These are phyloP conservation scores for Dianthus caryophyllus DNA, from an alignment of 148 eudicot genomes.

Conservation along the genomic window DNA sequence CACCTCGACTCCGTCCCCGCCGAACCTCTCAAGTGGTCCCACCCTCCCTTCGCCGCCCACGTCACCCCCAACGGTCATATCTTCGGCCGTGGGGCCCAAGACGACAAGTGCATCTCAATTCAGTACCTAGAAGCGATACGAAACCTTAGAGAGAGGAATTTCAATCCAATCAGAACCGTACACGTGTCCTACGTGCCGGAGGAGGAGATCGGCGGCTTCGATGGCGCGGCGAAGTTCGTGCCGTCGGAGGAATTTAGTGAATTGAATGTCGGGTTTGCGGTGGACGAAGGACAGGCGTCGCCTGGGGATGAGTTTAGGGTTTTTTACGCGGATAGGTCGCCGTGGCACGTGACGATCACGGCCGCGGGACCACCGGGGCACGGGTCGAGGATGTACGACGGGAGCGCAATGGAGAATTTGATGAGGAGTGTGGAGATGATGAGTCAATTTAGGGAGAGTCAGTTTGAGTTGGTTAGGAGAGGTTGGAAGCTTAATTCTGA, in stretches of 20 bases:
- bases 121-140: constrained; percentile 80
- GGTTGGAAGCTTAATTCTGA: constrained; percentile 60
- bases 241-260: constrained; percentile 45
- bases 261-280: constrained; percentile 61
- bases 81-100: constrained; percentile 82
- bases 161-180: constrained; percentile 43
- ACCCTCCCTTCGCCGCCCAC: constrained; percentile 61
- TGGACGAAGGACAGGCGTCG: constrained; percentile 91
- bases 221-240: constrained; percentile 58
- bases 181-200: constrained; percentile 71
- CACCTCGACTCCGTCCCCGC: constrained; percentile 95
- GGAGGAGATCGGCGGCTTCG: constrained; percentile 77
- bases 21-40: constrained; percentile 64
- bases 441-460: constrained; percentile 55
- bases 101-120: constrained; percentile 74
- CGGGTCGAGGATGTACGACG: constrained; percentile 73
- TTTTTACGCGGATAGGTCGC: constrained; percentile 72
- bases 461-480: constrained; percentile 69
- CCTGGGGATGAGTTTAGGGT: constrained; percentile 62
- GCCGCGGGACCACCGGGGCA: constrained; percentile 70
- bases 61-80: constrained; percentile 46
- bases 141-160: constrained; percentile 24
- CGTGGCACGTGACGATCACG: constrained; percentile 71
- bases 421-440: constrained; percentile 74
- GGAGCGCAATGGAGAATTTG: constrained; percentile 75